phyloP scores from a whole-genome alignment of 2,329 filamentous ascomycete genomes.

The Colletotrichum sp. region DNA sequence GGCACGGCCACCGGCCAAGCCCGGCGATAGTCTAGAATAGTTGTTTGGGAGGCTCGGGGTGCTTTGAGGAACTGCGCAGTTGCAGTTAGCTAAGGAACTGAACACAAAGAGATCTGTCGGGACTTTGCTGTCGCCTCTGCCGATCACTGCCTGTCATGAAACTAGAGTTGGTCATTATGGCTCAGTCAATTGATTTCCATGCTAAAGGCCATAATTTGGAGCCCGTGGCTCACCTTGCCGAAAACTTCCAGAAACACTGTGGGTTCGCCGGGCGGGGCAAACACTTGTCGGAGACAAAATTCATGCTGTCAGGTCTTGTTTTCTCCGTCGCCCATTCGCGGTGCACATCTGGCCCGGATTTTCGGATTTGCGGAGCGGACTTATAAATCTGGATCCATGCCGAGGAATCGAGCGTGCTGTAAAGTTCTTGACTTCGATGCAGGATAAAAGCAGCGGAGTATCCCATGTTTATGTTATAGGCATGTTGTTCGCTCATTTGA shows the following conservation, averaged over 20 bases:
- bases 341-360: not conserved
- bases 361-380: not conserved
- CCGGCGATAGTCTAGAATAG: not conserved
- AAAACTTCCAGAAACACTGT: not conserved
- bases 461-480: not conserved
- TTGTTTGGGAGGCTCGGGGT: not conserved
- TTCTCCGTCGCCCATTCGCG: not conserved
- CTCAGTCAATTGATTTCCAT: not conserved
- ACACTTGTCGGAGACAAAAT: not conserved
- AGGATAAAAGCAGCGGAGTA: not conserved
- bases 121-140: rapidly evolving
- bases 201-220: not conserved
- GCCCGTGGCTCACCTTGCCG: not conserved
- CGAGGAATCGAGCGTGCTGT: not conserved
- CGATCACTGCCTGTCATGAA: not conserved
- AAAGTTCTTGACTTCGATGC: not conserved
- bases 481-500: not conserved
- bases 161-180: not conserved
- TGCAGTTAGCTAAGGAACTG: not conserved
- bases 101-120: not conserved
- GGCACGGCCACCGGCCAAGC: not conserved
- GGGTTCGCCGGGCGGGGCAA: not conserved
- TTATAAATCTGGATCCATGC: not conserved
- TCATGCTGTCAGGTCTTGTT: not conserved
- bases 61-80: not conserved